These are phyloP conservation scores for Phialophora macrospora DNA, from an alignment of 2,329 filamentous ascomycete genomes.

Conservation along the genomic window DNA sequence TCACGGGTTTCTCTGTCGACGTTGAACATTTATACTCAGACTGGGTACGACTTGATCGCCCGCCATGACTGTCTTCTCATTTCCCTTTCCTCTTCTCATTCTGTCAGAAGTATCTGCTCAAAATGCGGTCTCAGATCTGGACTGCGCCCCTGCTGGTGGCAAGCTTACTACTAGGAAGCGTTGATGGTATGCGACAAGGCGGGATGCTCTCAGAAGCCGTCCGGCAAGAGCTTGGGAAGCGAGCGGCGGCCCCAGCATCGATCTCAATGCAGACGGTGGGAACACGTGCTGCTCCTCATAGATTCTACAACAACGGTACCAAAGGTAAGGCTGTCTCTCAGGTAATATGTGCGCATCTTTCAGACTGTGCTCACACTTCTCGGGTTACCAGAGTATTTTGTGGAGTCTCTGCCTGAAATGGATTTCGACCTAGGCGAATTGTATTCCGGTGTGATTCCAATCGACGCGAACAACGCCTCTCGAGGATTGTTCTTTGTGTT, in stretches of 20 bases:
- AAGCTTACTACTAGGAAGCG: background rate
- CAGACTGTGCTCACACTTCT: constrained; percentile 1
- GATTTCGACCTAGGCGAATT: constrained; percentile 28
- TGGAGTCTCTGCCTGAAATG: constrained; percentile 31
- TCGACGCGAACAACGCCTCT: constrained; percentile 26
- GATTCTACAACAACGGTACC: constrained; percentile 4
- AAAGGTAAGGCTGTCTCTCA: background rate
- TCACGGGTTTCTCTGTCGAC: background rate
- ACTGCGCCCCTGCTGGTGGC: background rate
- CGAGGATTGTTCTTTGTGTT: constrained; percentile 34
- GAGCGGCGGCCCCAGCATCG: background rate
- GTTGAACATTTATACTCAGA: background rate
- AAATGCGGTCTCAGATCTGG: background rate
- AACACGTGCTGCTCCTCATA: background rate
- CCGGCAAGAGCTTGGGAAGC: background rate
- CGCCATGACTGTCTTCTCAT: background rate
- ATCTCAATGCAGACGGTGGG: background rate
- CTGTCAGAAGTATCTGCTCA: constrained; percentile 1
- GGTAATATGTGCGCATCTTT: background rate
- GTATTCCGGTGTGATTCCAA: constrained; percentile 30
- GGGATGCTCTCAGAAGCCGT: background rate
- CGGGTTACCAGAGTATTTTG: constrained; percentile 23
- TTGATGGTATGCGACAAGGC: background rate
- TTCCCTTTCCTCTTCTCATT: background rate
- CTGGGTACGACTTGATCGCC: background rate